Evolutionary conservation across 1,139 yeast genomes (phyloP), one percentile per base, ranked within the genome.

Genomic region (Taphrina pruni): DNA sequence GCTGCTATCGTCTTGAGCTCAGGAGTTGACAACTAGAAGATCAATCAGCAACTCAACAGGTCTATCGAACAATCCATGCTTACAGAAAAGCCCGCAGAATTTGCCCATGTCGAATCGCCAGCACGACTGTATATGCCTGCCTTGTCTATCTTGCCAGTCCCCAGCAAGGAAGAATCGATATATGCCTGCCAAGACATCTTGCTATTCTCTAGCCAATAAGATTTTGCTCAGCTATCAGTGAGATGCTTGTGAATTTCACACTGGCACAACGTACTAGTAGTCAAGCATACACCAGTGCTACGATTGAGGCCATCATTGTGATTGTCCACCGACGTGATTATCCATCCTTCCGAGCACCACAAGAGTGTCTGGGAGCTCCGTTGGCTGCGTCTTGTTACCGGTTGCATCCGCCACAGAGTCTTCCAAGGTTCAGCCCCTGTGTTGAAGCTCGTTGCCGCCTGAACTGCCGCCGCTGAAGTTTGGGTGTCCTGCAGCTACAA

Each of bases 31-130:
- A 75, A 35, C 41, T 38, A 9, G 35, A 65, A 4, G 32, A 26
- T 26, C 32, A 26, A 26, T 26, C 32, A 26, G 32, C 32, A 26
- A 26, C 32, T 26, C 32, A 26, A 26, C 32, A 1, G 1, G 32
- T 26, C 32, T 1, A 26, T 26, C 32, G 4, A 26, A 26, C n/a
- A n/a, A n/a, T 50, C 35, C 17, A 32, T 17, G 67, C 75, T 7
- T 75, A 92, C 86, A 73, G 85, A 82, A 76, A 90, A 86, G 65
- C 86, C 86, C 71, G 90, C 84, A 35, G 96, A 84, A 76, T 88
- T 86, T 36, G 99, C 98, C 99, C 99, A 94, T 70, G 88, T 86
- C 46, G 97, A 86, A 79, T 93, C 97, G 58, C 99, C 99, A 12
- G 96, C 97, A 74, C 89, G 87, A 17, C 97, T 93, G 81, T 89